phyloP scores from a whole-genome alignment of 108 stramenopile species.

The Cylindrotheca fusiformis region DNA sequence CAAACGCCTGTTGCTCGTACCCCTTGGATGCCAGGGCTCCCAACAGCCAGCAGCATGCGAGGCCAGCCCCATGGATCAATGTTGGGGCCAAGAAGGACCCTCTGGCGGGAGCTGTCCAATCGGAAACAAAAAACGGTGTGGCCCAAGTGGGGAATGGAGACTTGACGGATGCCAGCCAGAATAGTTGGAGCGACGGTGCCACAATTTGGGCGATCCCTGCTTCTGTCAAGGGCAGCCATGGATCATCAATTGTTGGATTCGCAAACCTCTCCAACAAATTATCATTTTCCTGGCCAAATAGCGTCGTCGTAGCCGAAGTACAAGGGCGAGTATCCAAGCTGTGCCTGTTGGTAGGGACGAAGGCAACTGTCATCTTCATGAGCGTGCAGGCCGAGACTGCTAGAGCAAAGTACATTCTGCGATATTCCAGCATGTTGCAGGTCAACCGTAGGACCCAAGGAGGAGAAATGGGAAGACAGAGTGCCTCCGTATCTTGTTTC shows the following conservation, averaged over 20 bases:
- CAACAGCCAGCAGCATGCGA: slow-evolving; percentile 71
- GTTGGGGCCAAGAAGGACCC: slow-evolving; percentile 77
- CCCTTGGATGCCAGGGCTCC: slow-evolving; percentile 69
- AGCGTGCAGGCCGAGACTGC: too few species aligned
- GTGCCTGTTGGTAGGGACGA: too few species aligned
- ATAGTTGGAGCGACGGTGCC: slow-evolving; percentile 66
- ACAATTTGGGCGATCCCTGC: slow-evolving; percentile 65
- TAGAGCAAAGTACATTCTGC: too few species aligned
- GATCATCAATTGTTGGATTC: slow-evolving; percentile 73
- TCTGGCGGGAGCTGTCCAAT: slow-evolving; percentile 30
- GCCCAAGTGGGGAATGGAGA: slow-evolving; percentile 79
- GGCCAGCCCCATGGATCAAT: slow-evolving; percentile 73
- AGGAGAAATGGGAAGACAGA: too few species aligned
- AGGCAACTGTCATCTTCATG: too few species aligned
- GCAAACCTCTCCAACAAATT: slow-evolving; percentile 50
- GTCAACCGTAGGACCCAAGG: too few species aligned
- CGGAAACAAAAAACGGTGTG: slow-evolving; percentile 35
- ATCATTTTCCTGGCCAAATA: background rate
- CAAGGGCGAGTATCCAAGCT: too few species aligned
- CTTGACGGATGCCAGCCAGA: slow-evolving; percentile 38
- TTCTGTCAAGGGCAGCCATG: slow-evolving; percentile 66
- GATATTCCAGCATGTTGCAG: too few species aligned
- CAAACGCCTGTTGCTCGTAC: slow-evolving; percentile 58
- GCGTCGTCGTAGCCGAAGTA: too few species aligned
- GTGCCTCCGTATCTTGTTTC: too few species aligned